These are phyloP conservation scores for Pelargonium cotyledonis DNA, from an alignment of 441 rosid genomes.

Conservation along the genomic window DNA sequence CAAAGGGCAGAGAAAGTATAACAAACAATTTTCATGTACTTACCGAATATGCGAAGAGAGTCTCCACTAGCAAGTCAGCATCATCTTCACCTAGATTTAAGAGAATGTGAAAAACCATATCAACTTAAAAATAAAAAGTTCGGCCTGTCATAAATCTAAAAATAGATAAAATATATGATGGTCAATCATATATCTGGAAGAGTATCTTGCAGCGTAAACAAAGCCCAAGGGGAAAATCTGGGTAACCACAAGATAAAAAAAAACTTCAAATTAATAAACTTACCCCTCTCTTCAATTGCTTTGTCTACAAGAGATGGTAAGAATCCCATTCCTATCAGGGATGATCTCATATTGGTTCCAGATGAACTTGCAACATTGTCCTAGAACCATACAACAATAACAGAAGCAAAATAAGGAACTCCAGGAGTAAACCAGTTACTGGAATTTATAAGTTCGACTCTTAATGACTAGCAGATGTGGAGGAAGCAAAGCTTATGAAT, in stretches of 20 bases:
- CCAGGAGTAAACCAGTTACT: conserved; percentile 29
- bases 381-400: conserved; percentile 38
- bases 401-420: background rate
- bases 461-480: background rate
- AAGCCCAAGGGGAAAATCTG: background rate
- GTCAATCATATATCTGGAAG: background rate
- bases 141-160: conserved; percentile 11
- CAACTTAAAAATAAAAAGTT: conserved; percentile 1
- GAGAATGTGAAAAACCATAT: conserved; percentile 23
- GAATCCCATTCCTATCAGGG: conserved; percentile 76
- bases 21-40: conserved; percentile 25
- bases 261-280: too few species aligned
- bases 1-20: background rate
- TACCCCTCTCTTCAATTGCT: conserved; percentile 57
- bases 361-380: conserved; percentile 74
- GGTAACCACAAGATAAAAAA: conserved; percentile 1
- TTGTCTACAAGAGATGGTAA: conserved; percentile 53
- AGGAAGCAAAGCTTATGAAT: background rate
- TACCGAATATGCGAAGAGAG: conserved; percentile 49
- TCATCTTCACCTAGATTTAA: conserved; percentile 56
- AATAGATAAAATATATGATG: background rate
- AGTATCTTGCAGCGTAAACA: background rate
- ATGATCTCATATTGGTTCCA: conserved; percentile 50
- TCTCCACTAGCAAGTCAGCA: conserved; percentile 63
- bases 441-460: too few species aligned